Conservation (phyloP, 495 filamentous ascomycete species). For the Aspergillus leporis region DNA sequence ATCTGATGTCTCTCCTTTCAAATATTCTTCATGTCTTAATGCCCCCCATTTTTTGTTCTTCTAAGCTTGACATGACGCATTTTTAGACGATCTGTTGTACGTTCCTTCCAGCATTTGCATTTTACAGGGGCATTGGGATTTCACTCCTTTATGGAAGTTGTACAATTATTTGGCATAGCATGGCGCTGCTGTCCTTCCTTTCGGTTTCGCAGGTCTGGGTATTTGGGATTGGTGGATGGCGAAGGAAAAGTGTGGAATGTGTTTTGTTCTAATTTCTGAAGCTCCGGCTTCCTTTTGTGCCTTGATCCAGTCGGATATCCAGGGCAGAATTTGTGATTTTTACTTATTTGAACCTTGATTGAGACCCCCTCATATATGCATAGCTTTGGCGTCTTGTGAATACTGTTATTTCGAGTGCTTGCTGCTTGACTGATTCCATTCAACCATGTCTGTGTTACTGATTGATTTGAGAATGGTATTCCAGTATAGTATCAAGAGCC, state of each 20-base stretch:
- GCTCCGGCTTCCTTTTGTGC: neutral
- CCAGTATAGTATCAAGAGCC: neutral
- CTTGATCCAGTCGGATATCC: neutral
- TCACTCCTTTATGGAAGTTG: constrained; percentile 41
- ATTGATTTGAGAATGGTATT: neutral
- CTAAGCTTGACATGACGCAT: constrained; percentile 28
- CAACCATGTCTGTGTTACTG: constrained; percentile 2
- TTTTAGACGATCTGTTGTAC: constrained; percentile 44
- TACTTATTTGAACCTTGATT: constrained; percentile 4
- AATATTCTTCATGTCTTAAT: constrained; percentile 37
- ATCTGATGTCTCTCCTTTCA: constrained; percentile 47
- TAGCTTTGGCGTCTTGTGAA: constrained; percentile 21
- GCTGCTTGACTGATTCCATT: neutral
- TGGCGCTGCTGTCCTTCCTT: constrained; percentile 51
- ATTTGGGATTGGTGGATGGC: constrained; percentile 31
- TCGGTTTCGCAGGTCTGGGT: constrained; percentile 37
- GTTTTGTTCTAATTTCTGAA: constrained; percentile 8
- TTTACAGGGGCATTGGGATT: constrained; percentile 40
- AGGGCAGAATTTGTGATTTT: neutral
- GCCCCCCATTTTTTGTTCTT: constrained; percentile 33
- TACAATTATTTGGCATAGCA: constrained; percentile 46
- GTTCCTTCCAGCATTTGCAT: constrained; percentile 40
- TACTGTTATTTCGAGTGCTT: constrained; percentile 6
- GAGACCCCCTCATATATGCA: constrained; percentile 15
- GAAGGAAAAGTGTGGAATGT: constrained; percentile 23